phyloP scores from a whole-genome alignment of 768 basidiomycete genomes.

The Lactarius quietus region DNA sequence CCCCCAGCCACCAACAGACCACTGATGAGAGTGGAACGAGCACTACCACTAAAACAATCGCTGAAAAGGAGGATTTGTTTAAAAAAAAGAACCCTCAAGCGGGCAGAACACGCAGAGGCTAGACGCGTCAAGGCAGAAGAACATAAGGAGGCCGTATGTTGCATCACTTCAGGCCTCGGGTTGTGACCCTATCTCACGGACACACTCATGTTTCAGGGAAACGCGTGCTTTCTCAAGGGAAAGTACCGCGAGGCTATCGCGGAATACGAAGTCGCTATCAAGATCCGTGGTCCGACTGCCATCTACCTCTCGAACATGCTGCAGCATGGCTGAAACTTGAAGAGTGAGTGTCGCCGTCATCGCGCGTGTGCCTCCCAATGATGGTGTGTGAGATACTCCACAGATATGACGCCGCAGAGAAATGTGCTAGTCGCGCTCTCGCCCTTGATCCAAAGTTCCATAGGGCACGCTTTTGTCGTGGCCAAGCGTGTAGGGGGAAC shows the following conservation, averaged over 20 bases:
- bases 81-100: neutral
- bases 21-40: neutral
- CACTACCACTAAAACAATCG: neutral
- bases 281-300: constrained; percentile 38
- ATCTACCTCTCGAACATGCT: constrained; percentile 43
- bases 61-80: neutral
- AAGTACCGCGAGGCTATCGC: constrained; percentile 39
- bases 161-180: neutral
- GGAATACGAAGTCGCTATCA: constrained; percentile 41
- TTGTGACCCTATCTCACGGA: neutral
- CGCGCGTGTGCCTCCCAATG: neutral
- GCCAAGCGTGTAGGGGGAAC: constrained; percentile 34
- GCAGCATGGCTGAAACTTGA: constrained; percentile 42
- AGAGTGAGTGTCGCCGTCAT: constrained; percentile 21
- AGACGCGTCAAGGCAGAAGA: constrained; percentile 2
- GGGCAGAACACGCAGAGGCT: neutral
- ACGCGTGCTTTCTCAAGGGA: constrained; percentile 38
- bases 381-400: neutral
- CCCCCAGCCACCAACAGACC: neutral
- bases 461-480: constrained; percentile 38
- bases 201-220: constrained; percentile 37
- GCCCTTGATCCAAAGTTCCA: constrained; percentile 30
- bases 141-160: constrained; percentile 1
- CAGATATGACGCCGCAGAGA: neutral
- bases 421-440: neutral